phyloP scores from a whole-genome alignment of 768 basidiomycete species.

The Hirschioporus abietinus region DNA sequence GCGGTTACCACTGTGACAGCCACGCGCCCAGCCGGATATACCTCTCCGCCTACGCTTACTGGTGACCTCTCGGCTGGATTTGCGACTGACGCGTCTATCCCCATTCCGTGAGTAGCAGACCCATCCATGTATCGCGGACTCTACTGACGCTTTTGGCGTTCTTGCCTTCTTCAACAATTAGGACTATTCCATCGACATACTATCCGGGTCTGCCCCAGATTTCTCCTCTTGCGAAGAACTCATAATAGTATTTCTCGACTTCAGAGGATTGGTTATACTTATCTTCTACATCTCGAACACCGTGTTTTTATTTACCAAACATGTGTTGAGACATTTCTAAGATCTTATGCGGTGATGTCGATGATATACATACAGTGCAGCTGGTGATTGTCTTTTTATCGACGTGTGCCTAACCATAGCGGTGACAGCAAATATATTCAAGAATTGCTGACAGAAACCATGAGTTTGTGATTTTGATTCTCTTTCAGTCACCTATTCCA shows the following conservation, averaged over 20 bases:
- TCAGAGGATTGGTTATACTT: not conserved
- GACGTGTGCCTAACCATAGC: too few relatives aligned
- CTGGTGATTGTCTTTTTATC: too few relatives aligned
- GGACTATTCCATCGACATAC: conserved; percentile 22
- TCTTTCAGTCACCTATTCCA: too few relatives aligned
- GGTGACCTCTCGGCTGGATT: conserved; percentile 21
- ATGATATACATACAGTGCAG: too few relatives aligned
- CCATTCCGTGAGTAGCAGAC: conserved; percentile 18
- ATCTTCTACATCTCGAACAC: not conserved
- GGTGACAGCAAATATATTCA: too few relatives aligned
- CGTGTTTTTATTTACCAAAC: not conserved
- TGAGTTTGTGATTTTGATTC: too few relatives aligned
- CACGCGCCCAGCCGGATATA: conserved; percentile 22
- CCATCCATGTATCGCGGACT: not conserved
- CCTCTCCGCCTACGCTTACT: conserved; percentile 22
- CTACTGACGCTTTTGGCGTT: not conserved
- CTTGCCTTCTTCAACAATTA: conserved; percentile 5
- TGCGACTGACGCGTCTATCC: conserved; percentile 20
- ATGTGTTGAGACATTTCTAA: too few relatives aligned
- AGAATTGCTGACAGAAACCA: too few relatives aligned
- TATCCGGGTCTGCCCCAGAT: conserved; percentile 22
- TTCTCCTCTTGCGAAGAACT: conserved; percentile 17
- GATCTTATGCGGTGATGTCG: too few relatives aligned
- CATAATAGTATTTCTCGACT: not conserved
- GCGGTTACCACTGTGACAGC: conserved; percentile 18